These are phyloP conservation scores for Mortierella sp. DNA, from an alignment of 371 early-diverging fungal genomes.

Conservation along the genomic window DNA sequence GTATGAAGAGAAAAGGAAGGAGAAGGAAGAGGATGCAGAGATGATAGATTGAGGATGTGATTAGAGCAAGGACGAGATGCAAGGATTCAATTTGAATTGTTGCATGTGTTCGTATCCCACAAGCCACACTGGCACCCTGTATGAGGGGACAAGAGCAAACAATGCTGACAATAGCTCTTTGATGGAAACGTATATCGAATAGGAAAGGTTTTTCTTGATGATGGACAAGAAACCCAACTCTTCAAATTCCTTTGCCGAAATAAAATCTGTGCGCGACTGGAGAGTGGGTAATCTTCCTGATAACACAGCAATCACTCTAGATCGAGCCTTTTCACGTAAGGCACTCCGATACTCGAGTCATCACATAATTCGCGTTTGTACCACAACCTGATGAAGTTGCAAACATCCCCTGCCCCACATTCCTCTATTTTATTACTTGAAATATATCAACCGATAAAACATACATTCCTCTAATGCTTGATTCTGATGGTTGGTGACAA, in stretches of 20 bases:
- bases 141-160: too few relatives aligned
- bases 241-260: too few relatives aligned
- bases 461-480: background rate
- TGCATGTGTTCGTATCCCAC: background rate
- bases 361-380: too few relatives aligned
- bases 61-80: background rate
- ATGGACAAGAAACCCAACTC: too few relatives aligned
- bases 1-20: background rate
- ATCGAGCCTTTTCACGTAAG: too few relatives aligned
- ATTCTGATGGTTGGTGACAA: slow-evolving; percentile 30
- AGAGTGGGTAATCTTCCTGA: too few relatives aligned
- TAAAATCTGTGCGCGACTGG: too few relatives aligned
- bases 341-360: too few relatives aligned
- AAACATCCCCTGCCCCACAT: background rate
- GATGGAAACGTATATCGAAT: too few relatives aligned
- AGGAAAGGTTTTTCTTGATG: too few relatives aligned
- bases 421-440: background rate
- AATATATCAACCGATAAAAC: background rate
- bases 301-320: too few relatives aligned
- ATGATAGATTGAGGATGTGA: slow-evolving; percentile 3
- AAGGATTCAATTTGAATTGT: background rate
- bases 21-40: background rate
- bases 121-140: slow-evolving; percentile 1
- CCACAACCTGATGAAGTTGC: background rate
- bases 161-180: too few relatives aligned